Base-by-base conservation (phyloP, 257 asterid species). In the Lantana camara region DNA sequence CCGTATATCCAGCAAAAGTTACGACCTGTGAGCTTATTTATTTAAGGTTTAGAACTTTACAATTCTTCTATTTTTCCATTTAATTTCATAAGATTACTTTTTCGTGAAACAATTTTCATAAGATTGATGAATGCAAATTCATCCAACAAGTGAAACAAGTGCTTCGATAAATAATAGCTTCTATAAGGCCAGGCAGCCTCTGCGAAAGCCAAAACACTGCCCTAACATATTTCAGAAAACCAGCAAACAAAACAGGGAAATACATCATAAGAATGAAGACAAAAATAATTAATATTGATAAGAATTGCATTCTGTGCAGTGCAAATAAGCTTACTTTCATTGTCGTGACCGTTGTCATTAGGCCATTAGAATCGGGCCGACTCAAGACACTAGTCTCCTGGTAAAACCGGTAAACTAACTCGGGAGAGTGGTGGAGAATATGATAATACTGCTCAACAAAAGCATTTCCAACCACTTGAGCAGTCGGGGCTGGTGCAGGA, bases 361-460 rank as follows among this genome's bases (percentile, higher is more conserved):
- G 75, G 24, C 96, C 99, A 73, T 76, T 61, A 13, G 87, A 62
- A 48, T 88, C 91, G 10, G 91, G 99, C 44, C 99, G 91, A 71
- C 97, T 90, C 70, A 93, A 60, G 66, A 83, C 70, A 71, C 99
- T 93, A 1, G 80, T 59, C 40, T 87, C 95, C 69, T 79, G 85
- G 73, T 93, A 93, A 81, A 93, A 93, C 65, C 87, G 86, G 72
- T 69, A 63, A 35, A 88, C 97, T 67, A 79, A 52, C 67, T 87
- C 95, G 0, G 99, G 99, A 13, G 95, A 79, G 63, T 71, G 81
- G 48, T 87, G 97, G 69, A 90, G 96, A 64, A 93, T 81, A 60
- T 82, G 92, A 64, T 90, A 93, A 79, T 93, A 93, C 75, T 87
- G 97, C 82, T 93, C 96, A 44, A 93, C 99, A 66, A 93, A 93